Conservation (phyloP, 2,329 filamentous ascomycete genomes). For the Calonectria pseudoturangicola region DNA sequence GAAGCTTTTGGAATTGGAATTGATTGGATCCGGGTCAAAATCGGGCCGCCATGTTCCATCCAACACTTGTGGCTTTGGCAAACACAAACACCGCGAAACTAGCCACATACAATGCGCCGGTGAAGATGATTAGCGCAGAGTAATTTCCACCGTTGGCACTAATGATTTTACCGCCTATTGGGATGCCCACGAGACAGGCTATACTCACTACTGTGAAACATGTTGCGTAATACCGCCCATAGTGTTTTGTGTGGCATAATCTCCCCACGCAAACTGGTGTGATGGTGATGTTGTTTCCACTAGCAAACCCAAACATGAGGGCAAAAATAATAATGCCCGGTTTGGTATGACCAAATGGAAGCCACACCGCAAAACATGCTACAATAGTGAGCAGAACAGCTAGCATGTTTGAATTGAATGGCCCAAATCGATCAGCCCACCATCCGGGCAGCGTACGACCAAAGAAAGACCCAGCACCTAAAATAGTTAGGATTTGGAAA, state of each 20-base stretch:
- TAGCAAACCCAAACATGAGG: conserved; percentile 10
- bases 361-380: conserved; percentile 13
- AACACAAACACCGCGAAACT: conserved; percentile 4
- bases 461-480: not conserved
- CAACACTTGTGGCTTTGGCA: not conserved
- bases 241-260: conserved; percentile 9
- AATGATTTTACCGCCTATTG: conserved; percentile 5
- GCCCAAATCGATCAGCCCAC: conserved; percentile 16
- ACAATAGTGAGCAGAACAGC: not conserved
- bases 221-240: conserved; percentile 17
- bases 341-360: conserved; percentile 7
- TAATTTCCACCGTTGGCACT: conserved; percentile 8
- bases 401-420: conserved; percentile 17
- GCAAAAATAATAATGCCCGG: not conserved
- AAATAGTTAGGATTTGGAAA: not conserved
- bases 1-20: not conserved
- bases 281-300: conserved; percentile 12
- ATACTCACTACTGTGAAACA: conserved; percentile 12
- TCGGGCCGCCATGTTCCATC: not conserved
- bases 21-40: not conserved
- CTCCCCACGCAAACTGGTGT: conserved; percentile 5
- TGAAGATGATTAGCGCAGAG: conserved; percentile 18
- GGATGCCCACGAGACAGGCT: conserved; percentile 16
- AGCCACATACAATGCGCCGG: not conserved
- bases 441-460: not conserved